Conservation (phyloP, 2,329 filamentous ascomycete genomes). For the Venturia asperata region DNA sequence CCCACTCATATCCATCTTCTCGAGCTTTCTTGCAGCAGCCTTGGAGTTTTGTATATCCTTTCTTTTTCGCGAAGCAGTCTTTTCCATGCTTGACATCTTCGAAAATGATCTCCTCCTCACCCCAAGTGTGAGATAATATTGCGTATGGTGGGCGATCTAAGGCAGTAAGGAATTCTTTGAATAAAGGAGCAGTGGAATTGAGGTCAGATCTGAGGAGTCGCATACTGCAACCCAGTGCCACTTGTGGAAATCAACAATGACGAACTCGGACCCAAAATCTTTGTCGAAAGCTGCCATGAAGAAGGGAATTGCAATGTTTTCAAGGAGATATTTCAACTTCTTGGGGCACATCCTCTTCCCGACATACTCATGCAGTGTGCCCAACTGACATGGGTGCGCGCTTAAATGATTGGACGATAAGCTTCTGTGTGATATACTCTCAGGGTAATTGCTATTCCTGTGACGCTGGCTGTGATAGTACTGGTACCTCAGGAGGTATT, state of each 20-base stretch:
- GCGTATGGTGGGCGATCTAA: neutral
- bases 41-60: neutral
- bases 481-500: too few species aligned
- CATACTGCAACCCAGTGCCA: too few species aligned
- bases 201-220: neutral
- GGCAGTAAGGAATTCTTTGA: neutral
- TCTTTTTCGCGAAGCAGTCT: neutral
- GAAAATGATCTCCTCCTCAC: neutral
- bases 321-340: neutral
- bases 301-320: neutral
- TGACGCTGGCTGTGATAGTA: too few species aligned
- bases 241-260: too few species aligned
- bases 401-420: neutral
- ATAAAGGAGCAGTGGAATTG: neutral
- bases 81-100: neutral
- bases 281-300: neutral
- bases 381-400: neutral
- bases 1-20: neutral
- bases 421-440: too few species aligned
- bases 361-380: neutral
- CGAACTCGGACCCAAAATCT: neutral
- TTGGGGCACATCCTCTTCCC: neutral
- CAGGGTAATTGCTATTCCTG: too few species aligned
- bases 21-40: neutral
- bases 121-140: constrained; percentile 4